Percentiles rank a stretch among this genome's conserved stretches.
Conservation (phyloP, 805 yeast species). For the Starmerella lactis-condensi region DNA sequence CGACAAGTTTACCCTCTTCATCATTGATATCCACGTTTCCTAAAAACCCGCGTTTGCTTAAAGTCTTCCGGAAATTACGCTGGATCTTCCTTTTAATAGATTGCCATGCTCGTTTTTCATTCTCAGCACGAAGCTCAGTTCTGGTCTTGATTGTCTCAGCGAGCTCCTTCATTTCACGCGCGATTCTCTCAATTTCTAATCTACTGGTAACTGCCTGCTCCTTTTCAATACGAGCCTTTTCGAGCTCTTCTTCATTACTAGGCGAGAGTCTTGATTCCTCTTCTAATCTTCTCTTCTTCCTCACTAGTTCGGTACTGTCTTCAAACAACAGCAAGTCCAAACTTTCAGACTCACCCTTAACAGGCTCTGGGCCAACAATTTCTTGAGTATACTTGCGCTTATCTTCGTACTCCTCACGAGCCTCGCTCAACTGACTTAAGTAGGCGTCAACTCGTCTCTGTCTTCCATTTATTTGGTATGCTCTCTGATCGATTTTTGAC, state of each 20-base stretch:
- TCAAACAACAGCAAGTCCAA: too few species aligned
- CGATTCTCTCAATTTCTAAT: neutral
- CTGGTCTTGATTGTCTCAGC: neutral
- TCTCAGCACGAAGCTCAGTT: slow-evolving; percentile 2
- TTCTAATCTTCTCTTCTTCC: neutral
- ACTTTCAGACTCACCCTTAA: too few species aligned
- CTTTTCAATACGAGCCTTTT: neutral
- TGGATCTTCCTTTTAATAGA: slow-evolving; percentile 4
- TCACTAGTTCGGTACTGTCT: too few species aligned
- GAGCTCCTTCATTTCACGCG: slow-evolving; percentile 1
- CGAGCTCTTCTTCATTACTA: neutral
- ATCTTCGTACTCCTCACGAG: too few species aligned
- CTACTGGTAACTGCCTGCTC: neutral
- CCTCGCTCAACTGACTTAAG: too few species aligned
- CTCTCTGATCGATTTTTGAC: too few species aligned
- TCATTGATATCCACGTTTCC: slow-evolving; percentile 56
- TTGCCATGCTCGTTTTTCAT: slow-evolving; percentile 8
- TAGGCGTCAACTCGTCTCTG: too few species aligned
- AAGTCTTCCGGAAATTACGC: slow-evolving; percentile 12
- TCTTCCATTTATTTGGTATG: too few species aligned
- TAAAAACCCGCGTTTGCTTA: slow-evolving; percentile 41
- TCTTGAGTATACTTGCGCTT: too few species aligned
- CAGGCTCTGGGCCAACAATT: too few species aligned
- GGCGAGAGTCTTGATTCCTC: too few species aligned
- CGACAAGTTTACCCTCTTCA: slow-evolving; percentile 16